A percentile compares a stretch with the other conserved stretches of the same genome.
phyloP scores from a whole-genome alignment of 2,329 filamentous ascomycete species.

The Mollisiaceae sp. region DNA sequence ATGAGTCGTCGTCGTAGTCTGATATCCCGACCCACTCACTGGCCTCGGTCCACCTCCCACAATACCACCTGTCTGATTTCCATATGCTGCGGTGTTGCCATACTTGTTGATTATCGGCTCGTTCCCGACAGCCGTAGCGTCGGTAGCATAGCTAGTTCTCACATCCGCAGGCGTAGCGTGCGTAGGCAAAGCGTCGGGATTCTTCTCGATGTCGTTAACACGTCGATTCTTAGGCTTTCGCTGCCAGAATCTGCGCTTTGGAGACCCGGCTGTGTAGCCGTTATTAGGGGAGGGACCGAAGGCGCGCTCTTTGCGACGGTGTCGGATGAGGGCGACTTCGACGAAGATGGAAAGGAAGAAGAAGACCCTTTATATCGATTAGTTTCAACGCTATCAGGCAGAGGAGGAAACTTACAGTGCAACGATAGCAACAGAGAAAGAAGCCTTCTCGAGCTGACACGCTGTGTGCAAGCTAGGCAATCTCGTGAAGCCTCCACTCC shows the following conservation, averaged over 20 bases:
- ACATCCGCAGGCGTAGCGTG: constrained; percentile 48
- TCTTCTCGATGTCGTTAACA: constrained; percentile 33
- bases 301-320: constrained; percentile 76
- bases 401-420: constrained; percentile 63
- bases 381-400: constrained; percentile 10
- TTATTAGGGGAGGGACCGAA: constrained; percentile 70
- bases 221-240: constrained; percentile 32
- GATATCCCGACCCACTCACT: constrained; percentile 11
- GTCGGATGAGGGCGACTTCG: constrained; percentile 70
- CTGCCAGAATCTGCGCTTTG: constrained; percentile 45
- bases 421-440: constrained; percentile 78
- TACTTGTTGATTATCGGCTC: constrained; percentile 27
- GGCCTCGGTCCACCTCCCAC: not conserved
- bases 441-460: constrained; percentile 78
- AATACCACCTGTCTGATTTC: constrained; percentile 8
- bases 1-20: constrained; percentile 24
- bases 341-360: constrained; percentile 75
- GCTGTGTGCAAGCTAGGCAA: constrained; percentile 58
- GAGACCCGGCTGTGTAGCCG: constrained; percentile 68
- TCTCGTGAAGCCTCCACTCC: constrained; percentile 49
- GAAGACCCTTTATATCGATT: constrained; percentile 59
- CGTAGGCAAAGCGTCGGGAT: constrained; percentile 44
- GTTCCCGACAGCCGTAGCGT: constrained; percentile 35
- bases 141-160: constrained; percentile 35
- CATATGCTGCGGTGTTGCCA: constrained; percentile 17